phyloP scores from a whole-genome alignment of 768 basidiomycete genomes.

The Naganishia vaughanmartiniae region DNA sequence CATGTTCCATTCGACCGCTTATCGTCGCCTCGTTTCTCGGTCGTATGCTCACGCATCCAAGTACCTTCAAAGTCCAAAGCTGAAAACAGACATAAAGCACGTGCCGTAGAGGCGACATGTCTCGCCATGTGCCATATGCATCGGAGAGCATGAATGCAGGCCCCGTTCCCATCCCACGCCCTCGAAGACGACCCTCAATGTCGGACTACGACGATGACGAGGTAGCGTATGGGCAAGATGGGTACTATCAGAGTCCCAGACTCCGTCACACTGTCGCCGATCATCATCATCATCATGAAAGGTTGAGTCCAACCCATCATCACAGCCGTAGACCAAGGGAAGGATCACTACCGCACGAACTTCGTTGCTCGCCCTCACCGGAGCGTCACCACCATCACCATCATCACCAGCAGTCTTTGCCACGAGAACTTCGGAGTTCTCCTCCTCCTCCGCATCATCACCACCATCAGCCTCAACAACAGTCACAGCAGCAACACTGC shows the following conservation, averaged over 20 bases:
- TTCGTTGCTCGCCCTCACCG: neutral
- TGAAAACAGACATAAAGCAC: neutral
- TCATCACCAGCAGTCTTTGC: neutral
- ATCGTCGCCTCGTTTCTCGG: constrained; percentile 1
- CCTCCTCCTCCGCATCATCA: neutral
- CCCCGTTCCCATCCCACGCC: constrained; percentile 1
- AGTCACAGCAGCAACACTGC: neutral
- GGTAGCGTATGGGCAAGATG: neutral
- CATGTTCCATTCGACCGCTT: neutral
- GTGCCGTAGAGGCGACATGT: neutral
- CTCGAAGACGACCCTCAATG: neutral
- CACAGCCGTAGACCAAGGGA: neutral
- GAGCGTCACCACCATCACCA: neutral
- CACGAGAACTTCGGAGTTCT: neutral
- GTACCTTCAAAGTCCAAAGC: neutral
- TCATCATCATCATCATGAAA: neutral
- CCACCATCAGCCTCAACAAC: neutral
- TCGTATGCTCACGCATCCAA: neutral
- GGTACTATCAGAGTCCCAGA: neutral
- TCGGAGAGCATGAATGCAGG: neutral
- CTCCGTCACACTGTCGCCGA: neutral
- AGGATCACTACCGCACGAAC: constrained; percentile 3
- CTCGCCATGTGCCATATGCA: neutral
- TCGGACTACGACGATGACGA: constrained; percentile 1
- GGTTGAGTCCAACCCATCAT: neutral